Evolutionary conservation across 129 eudicot species (phyloP).

Genomic region (Helianthus tuberosus): DNA sequence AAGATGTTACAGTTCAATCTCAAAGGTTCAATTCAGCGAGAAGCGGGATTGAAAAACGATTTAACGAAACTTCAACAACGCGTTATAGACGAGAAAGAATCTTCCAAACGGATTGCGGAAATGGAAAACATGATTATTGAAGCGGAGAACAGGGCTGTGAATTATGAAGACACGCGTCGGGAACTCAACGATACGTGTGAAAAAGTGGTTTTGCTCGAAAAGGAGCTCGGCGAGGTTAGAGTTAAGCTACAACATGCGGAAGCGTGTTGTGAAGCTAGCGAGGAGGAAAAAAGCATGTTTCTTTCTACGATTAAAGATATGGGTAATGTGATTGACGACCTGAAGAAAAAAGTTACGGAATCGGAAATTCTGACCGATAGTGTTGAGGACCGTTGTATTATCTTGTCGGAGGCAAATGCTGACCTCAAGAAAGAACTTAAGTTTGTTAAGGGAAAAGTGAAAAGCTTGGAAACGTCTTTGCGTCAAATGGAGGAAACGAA

Average conservation of each 20-base stretch:
- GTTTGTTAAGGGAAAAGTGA: constrained; percentile 45
- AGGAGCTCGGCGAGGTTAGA: constrained; percentile 55
- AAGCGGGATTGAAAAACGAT: constrained; percentile 41
- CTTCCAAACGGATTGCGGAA: constrained; percentile 31
- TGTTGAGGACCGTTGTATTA: constrained; percentile 80
- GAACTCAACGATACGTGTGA: constrained; percentile 44
- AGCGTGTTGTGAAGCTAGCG: constrained; percentile 76
- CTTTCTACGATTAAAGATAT: constrained; percentile 62
- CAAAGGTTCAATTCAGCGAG: constrained; percentile 61
- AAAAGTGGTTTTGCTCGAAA: constrained; percentile 60
- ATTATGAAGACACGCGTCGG: constrained; percentile 49
- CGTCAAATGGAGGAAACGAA: constrained; percentile 70
- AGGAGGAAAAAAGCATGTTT: constrained; percentile 70
- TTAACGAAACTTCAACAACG: constrained; percentile 28
- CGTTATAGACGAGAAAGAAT: constrained; percentile 37
- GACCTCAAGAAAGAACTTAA: constrained; percentile 61
- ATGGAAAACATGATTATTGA: constrained; percentile 27
- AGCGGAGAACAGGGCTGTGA: constrained; percentile 50
- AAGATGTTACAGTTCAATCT: constrained; percentile 49
- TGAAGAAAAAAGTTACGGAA: constrained; percentile 58
- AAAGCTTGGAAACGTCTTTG: constrained; percentile 64
- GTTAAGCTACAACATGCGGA: constrained; percentile 55
- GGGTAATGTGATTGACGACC: constrained; percentile 62
- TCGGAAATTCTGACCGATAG: constrained; percentile 53
- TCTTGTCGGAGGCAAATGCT: constrained; percentile 68